Evolutionary conservation across 805 yeast genomes (phyloP).

Genomic region (Teunomyces barrocoloradensis): DNA sequence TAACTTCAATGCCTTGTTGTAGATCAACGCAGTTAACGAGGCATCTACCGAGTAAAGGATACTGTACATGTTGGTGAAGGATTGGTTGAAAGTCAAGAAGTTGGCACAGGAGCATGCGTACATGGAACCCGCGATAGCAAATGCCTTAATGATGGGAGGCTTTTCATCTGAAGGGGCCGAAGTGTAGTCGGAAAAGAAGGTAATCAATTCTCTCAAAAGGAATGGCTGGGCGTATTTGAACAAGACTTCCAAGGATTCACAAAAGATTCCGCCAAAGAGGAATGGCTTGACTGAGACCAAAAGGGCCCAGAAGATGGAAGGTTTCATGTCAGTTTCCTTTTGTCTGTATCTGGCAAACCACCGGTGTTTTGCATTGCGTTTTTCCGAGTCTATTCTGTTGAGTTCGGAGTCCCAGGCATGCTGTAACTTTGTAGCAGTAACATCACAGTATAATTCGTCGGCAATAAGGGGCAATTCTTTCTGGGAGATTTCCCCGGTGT

Average conservation of each 20-base stretch:
- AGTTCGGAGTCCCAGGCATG: slow-evolving; percentile 22
- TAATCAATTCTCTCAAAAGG: slow-evolving; percentile 27
- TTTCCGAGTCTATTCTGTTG: slow-evolving; percentile 8
- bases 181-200: slow-evolving; percentile 20
- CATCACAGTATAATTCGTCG: slow-evolving; percentile 10
- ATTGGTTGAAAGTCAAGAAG: slow-evolving; percentile 22
- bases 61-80: slow-evolving; percentile 11
- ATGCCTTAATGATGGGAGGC: slow-evolving; percentile 28
- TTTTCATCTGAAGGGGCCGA: slow-evolving; percentile 6
- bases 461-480: slow-evolving; percentile 15
- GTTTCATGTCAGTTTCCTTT: slow-evolving; percentile 12
- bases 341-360: slow-evolving; percentile 3
- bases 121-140: slow-evolving; percentile 21
- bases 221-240: slow-evolving; percentile 27
- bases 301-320: slow-evolving; percentile 21
- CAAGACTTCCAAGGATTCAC: slow-evolving; percentile 22
- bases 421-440: slow-evolving; percentile 17
- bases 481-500: slow-evolving; percentile 19
- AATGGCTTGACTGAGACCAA: slow-evolving; percentile 14
- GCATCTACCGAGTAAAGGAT: slow-evolving; percentile 17
- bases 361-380: background rate
- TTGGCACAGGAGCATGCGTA: slow-evolving; percentile 24
- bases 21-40: slow-evolving; percentile 23
- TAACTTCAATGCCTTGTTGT: slow-evolving; percentile 26
- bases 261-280: slow-evolving; percentile 12